phyloP scores from a whole-genome alignment of 768 basidiomycete species.

The Mycena metata region DNA sequence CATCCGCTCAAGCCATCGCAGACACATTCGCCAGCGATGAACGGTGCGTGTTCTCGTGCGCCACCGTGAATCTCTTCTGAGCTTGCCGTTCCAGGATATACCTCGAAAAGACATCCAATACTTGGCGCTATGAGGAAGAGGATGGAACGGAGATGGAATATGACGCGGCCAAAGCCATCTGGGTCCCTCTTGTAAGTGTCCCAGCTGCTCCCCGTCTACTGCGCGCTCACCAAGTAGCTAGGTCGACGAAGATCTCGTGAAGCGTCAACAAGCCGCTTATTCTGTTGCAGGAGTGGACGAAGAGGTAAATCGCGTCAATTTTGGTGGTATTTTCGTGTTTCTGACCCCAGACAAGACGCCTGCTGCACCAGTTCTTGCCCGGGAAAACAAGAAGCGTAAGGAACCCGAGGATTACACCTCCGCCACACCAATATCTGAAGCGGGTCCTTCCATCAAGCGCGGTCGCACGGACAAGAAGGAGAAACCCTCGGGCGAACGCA shows the following conservation, averaged over 20 bases:
- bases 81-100: slow-evolving; percentile 65
- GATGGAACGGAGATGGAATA: slow-evolving; percentile 95
- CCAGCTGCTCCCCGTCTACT: not conserved
- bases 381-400: slow-evolving; percentile 84
- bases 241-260: slow-evolving; percentile 90
- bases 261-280: slow-evolving; percentile 96
- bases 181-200: slow-evolving; percentile 85
- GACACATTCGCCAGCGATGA: slow-evolving; percentile 85
- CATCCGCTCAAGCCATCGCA: slow-evolving; percentile 68
- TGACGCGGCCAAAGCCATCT: slow-evolving; percentile 78
- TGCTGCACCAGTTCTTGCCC: slow-evolving; percentile 87
- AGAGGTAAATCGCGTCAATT: slow-evolving; percentile 67
- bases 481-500: slow-evolving; percentile 63
- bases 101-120: slow-evolving; percentile 78
- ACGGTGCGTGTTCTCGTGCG: slow-evolving; percentile 55
- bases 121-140: slow-evolving; percentile 92
- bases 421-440: slow-evolving; percentile 57
- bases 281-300: slow-evolving; percentile 95
- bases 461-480: slow-evolving; percentile 70
- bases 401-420: slow-evolving; percentile 80
- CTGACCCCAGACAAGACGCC: slow-evolving; percentile 71
- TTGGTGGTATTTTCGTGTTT: slow-evolving; percentile 28
- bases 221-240: slow-evolving; percentile 46
- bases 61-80: slow-evolving; percentile 5
- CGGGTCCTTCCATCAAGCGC: slow-evolving; percentile 75